Percentiles rank a stretch among this genome's conserved stretches.
Evolutionary conservation across 2,329 filamentous ascomycete species (phyloP).

Genomic region (Dactylonectria estremocensis): DNA sequence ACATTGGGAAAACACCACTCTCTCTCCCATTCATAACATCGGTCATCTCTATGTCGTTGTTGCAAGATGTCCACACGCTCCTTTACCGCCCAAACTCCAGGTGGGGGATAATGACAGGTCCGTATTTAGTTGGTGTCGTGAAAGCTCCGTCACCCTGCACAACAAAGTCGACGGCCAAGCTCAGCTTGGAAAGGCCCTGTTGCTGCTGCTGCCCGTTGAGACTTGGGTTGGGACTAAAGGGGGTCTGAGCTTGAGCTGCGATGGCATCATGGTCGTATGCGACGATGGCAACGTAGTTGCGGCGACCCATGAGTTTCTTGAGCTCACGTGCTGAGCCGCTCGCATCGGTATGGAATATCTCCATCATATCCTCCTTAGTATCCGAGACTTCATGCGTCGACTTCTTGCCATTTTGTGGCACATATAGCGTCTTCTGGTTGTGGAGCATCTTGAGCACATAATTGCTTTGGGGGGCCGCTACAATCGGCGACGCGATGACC

Average conservation of each 20-base stretch:
- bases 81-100: slow-evolving; percentile 75
- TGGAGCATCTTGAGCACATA: slow-evolving; percentile 97
- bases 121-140: slow-evolving; percentile 91
- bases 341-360: slow-evolving; percentile 96
- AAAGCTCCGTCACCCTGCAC: slow-evolving; percentile 92
- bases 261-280: slow-evolving; percentile 91
- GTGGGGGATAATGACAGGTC: slow-evolving; percentile 94
- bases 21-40: slow-evolving; percentile 8
- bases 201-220: slow-evolving; percentile 54
- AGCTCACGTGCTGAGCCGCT: slow-evolving; percentile 86
- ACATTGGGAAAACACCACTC: background rate
- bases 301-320: slow-evolving; percentile 91
- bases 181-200: slow-evolving; percentile 76
- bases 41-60: background rate
- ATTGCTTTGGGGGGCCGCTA: slow-evolving; percentile 86
- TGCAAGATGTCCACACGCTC: background rate
- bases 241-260: slow-evolving; percentile 52
- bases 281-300: slow-evolving; percentile 95
- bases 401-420: slow-evolving; percentile 88
- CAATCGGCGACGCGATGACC: slow-evolving; percentile 92
- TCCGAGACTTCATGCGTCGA: slow-evolving; percentile 83
- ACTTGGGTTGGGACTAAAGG: slow-evolving; percentile 57
- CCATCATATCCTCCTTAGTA: slow-evolving; percentile 99
- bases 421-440: slow-evolving; percentile 92
- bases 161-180: slow-evolving; percentile 95